These are phyloP conservation scores for Suillus decipiens DNA, from an alignment of 768 basidiomycete genomes.

Conservation along the genomic window DNA sequence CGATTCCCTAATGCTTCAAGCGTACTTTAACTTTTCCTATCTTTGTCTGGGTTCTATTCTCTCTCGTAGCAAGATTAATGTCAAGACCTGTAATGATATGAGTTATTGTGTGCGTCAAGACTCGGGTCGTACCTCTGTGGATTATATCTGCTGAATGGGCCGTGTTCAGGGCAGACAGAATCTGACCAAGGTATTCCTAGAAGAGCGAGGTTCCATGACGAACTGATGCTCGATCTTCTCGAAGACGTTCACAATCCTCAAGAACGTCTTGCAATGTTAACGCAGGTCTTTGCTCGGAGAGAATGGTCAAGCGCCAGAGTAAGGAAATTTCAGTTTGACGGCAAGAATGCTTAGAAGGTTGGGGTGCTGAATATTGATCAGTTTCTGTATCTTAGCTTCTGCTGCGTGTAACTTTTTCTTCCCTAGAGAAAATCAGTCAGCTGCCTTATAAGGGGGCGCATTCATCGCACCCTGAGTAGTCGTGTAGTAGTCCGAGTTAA, in stretches of 20 bases:
- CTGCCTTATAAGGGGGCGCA: not conserved
- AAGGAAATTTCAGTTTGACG: slow-evolving; percentile 60
- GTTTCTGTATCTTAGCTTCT: slow-evolving; percentile 63
- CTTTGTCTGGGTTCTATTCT: slow-evolving; percentile 58
- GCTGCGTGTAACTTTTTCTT: slow-evolving; percentile 70
- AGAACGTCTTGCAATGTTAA: slow-evolving; percentile 72
- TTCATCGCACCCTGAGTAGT: slow-evolving; percentile 54
- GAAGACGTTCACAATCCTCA: slow-evolving; percentile 74
- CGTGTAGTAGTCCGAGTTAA: slow-evolving; percentile 68
- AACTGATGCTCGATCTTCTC: slow-evolving; percentile 70
- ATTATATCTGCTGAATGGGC: slow-evolving; percentile 68
- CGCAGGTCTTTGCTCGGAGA: slow-evolving; percentile 71
- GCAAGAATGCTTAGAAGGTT: slow-evolving; percentile 71
- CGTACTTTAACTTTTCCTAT: slow-evolving; percentile 69
- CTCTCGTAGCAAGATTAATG: slow-evolving; percentile 58
- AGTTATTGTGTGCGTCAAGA: not conserved
- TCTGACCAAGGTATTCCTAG: slow-evolving; percentile 76
- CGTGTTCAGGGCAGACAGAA: slow-evolving; percentile 67
- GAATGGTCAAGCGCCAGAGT: slow-evolving; percentile 54
- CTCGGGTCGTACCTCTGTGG: slow-evolving; percentile 57
- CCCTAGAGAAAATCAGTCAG: slow-evolving; percentile 35
- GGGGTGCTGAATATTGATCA: slow-evolving; percentile 60
- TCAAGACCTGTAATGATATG: slow-evolving; percentile 48
- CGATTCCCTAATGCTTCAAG: too few relatives aligned
- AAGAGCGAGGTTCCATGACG: slow-evolving; percentile 22